Evolutionary conservation across 2,329 filamentous ascomycete genomes (phyloP), one percentile per base, ranked within the genome.

Genomic region (Ophiostoma novo-ulmi): DNA sequence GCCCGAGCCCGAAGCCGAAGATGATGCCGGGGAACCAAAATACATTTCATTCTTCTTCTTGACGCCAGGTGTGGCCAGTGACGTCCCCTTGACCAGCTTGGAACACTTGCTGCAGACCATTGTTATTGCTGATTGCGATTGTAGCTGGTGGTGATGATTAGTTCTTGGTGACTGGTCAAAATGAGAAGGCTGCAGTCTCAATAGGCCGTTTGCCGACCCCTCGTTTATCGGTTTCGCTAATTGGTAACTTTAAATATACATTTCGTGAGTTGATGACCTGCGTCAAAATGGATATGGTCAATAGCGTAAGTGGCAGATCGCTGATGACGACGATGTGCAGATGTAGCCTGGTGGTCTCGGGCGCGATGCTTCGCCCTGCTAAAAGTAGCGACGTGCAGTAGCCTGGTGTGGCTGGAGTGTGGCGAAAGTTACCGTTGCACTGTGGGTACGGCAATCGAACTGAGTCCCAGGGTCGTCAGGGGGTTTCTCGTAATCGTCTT

Each of bases 1-100:
- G 1, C 26, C 31, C 3, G 31, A 4, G 2, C 31, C 31, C 3
- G 31, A 77, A 2, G 80, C 80, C 14, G 84, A 81, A 0, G 86
- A 79, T 1, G 87, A 89, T 67, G 63, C 63, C 20, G 63, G 20
- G 36, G 63, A 65, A 7, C 87, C 87, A 75, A 87, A 85, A 78
- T 89, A 89, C 80, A 89, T 87, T 69, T 90, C 88, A 76, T 79
- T 86, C 82, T 88, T 89, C 80, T 87, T 88, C 79, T 89, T 90
- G 73, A 90, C 87, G 38, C 82, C 85, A 0, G 88, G 88, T 0
- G 88, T 90, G 72, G 86, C 87, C 71, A 90, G 84, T 14, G 85
- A 82, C 17, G 87, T 89, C 69, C 83, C 80, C 78, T 87, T 87
- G 70, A 84, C 80, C 69, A 86, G 83, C 78, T 88, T 88, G 75